These are phyloP conservation scores for Aspergillus conjunctus DNA, from an alignment of 495 filamentous ascomycete species.

Conservation along the genomic window DNA sequence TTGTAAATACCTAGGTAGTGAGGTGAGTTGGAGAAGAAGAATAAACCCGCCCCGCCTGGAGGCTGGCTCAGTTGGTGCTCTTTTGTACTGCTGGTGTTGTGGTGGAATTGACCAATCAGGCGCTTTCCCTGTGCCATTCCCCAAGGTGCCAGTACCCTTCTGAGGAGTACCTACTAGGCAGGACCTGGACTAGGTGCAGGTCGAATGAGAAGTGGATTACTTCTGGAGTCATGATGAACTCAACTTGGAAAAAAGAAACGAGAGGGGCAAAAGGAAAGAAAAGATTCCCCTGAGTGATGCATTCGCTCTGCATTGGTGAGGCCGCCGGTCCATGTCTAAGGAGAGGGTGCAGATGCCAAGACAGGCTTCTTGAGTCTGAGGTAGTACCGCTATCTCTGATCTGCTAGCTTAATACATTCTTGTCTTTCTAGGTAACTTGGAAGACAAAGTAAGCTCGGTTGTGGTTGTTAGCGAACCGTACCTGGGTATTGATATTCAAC, in stretches of 20 bases:
- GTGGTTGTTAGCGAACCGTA: too few relatives aligned
- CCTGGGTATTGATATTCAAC: background rate
- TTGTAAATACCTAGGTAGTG: too few relatives aligned
- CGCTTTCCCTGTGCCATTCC: background rate
- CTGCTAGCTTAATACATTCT: background rate
- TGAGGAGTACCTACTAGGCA: too few relatives aligned
- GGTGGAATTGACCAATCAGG: conserved; percentile 40
- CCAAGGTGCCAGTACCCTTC: background rate
- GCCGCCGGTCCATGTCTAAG: background rate
- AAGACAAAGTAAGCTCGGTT: too few relatives aligned
- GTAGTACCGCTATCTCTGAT: background rate
- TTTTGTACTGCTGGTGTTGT: conserved; percentile 8
- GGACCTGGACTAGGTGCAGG: too few relatives aligned
- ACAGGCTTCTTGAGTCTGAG: background rate
- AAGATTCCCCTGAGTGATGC: background rate
- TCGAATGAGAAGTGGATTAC: background rate
- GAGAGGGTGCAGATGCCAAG: background rate
- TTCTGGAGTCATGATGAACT: background rate
- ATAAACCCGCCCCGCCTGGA: too few relatives aligned
- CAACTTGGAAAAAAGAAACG: background rate
- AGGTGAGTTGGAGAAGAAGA: background rate
- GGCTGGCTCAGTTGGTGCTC: background rate
- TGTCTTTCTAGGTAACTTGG: background rate
- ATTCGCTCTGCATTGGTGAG: background rate
- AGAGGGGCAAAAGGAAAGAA: background rate